phyloP scores from a whole-genome alignment of 2,329 filamentous ascomycete genomes.

The Fusarium hainanense region DNA sequence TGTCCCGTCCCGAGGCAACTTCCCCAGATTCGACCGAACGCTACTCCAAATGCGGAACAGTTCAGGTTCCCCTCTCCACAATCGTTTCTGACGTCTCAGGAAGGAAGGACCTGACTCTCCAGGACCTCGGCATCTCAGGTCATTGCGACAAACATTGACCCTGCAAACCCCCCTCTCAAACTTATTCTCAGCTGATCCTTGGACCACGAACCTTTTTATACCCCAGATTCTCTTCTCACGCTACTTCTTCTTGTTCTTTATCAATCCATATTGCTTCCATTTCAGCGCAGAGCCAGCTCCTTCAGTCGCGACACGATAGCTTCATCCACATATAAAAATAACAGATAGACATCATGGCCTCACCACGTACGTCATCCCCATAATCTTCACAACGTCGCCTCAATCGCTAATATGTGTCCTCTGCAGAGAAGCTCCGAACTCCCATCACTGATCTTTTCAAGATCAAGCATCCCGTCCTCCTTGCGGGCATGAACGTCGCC shows the following conservation, averaged over 20 bases:
- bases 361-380: conserved; percentile 76
- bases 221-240: conserved; percentile 11
- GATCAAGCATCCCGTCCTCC: conserved; percentile 95
- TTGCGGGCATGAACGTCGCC: conserved; percentile 99
- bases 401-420: conserved; percentile 22
- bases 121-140: conserved; percentile 44
- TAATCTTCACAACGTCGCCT: neutral
- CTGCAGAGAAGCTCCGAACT: conserved; percentile 75
- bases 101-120: conserved; percentile 28
- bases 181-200: conserved; percentile 33
- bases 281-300: conserved; percentile 11
- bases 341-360: conserved; percentile 70
- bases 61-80: conserved; percentile 18
- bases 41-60: conserved; percentile 30
- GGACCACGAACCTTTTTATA: conserved; percentile 33
- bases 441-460: conserved; percentile 94
- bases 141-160: conserved; percentile 18
- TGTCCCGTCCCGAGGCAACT: conserved; percentile 45
- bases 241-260: neutral
- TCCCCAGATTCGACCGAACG: conserved; percentile 41
- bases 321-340: conserved; percentile 4
- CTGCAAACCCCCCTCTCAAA: conserved; percentile 19
- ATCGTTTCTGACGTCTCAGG: conserved; percentile 11
- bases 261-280: conserved; percentile 4
- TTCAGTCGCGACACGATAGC: conserved; percentile 22